phyloP scores from a whole-genome alignment of 2,329 filamentous ascomycete species.

The Aspergillus sp. region DNA sequence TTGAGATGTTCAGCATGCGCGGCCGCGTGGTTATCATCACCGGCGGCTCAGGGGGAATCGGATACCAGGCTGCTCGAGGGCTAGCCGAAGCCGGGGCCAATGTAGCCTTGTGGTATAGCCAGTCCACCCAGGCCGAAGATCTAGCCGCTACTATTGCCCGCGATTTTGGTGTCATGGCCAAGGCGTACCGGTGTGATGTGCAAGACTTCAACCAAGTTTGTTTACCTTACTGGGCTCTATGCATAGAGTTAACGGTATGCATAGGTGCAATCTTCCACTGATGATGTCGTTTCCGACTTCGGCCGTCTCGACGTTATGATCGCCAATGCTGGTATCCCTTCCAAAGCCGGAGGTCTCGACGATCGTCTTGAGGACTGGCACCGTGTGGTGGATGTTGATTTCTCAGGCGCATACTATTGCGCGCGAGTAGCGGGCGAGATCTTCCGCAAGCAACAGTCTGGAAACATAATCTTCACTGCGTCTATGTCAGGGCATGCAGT shows the following conservation, averaged over 20 bases:
- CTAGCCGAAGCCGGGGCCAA: conserved; percentile 38
- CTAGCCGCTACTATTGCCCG: conserved; percentile 16
- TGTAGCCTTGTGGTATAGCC: conserved; percentile 30
- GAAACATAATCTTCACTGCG: conserved; percentile 44
- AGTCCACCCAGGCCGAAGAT: conserved; percentile 24
- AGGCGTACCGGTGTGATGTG: conserved; percentile 34
- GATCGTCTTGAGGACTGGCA: conserved; percentile 12
- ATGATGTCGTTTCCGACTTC: conserved; percentile 48
- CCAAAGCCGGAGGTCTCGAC: conserved; percentile 31
- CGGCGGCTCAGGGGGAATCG: conserved; percentile 34
- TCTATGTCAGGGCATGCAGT: conserved; percentile 66
- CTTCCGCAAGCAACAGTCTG: conserved; percentile 55
- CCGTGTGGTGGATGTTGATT: conserved; percentile 11
- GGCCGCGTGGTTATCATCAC: conserved; percentile 12
- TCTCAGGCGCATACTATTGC: conserved; percentile 68
- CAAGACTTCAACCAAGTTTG: conserved; percentile 13
- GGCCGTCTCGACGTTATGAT: conserved; percentile 66
- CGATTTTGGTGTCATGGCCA: conserved; percentile 26
- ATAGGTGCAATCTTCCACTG: conserved; percentile 21
- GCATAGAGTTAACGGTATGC: neutral
- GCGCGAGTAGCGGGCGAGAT: conserved; percentile 59
- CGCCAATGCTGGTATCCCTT: conserved; percentile 65
- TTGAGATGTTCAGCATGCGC: conserved; percentile 10
- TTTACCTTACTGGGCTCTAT: neutral
- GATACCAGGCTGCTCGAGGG: conserved; percentile 34